A percentile compares a stretch with the other conserved stretches of the same genome.
Conservation (phyloP, 2,329 filamentous ascomycete species). For the Tolypocladium cylindrosporum region DNA sequence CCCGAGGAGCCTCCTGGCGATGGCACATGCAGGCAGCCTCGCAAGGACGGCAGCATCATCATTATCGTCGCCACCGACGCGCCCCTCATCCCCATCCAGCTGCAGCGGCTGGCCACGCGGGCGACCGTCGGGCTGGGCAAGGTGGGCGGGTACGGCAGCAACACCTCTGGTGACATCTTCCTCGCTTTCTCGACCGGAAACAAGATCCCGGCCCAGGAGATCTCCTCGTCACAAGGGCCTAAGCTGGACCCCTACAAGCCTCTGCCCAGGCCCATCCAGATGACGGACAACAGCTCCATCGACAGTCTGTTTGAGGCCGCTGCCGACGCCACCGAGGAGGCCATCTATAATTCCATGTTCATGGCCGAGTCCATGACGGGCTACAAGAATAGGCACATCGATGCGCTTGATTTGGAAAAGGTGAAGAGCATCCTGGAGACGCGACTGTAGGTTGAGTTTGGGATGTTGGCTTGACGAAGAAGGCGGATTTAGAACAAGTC, state of each 20-base stretch:
- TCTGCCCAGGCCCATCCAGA: conserved; percentile 15
- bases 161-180: conserved; percentile 57
- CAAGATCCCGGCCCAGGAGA: conserved; percentile 27
- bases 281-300: conserved; percentile 47
- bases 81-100: conserved; percentile 20
- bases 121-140: conserved; percentile 51
- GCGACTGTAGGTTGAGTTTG: conserved; percentile 12
- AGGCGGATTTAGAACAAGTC: not conserved
- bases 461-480: not conserved
- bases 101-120: conserved; percentile 43
- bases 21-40: conserved; percentile 8
- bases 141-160: conserved; percentile 52
- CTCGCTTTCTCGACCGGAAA: conserved; percentile 56
- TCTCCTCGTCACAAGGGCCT: conserved; percentile 12
- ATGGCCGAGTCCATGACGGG: conserved; percentile 52
- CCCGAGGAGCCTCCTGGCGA: not conserved
- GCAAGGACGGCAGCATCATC: conserved; percentile 25
- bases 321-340: conserved; percentile 54
- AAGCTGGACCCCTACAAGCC: conserved; percentile 32
- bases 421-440: conserved; percentile 36
- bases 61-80: conserved; percentile 21
- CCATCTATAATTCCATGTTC: conserved; percentile 54
- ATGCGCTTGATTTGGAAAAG: conserved; percentile 36
- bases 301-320: conserved; percentile 52
- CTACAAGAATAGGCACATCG: conserved; percentile 35